phyloP scores from a whole-genome alignment of 306 rosid genomes.

The Prunus dulcis region DNA sequence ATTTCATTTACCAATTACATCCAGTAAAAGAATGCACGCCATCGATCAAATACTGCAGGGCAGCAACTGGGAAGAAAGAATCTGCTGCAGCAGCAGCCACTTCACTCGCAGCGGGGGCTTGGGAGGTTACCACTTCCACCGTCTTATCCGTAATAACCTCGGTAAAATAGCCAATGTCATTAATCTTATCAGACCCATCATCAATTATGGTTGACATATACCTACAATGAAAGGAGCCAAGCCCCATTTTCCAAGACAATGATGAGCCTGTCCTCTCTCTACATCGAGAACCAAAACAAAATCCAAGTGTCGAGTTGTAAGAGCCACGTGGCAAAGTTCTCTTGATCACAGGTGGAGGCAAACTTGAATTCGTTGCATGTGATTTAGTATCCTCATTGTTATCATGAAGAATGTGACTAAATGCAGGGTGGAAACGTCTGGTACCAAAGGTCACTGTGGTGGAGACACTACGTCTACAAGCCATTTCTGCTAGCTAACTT shows the following conservation, averaged over 20 bases:
- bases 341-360: conserved; percentile 8
- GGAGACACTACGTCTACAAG: conserved; percentile 69
- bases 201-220: conserved; percentile 61
- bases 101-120: conserved; percentile 51
- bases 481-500: conserved; percentile 44
- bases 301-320: conserved; percentile 36
- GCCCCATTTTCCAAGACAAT: conserved; percentile 7
- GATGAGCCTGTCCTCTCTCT: conserved; percentile 32
- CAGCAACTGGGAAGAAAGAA: conserved; percentile 63
- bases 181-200: conserved; percentile 52
- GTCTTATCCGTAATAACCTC: conserved; percentile 56
- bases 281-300: conserved; percentile 36
- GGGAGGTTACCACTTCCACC: conserved; percentile 51
- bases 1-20: conserved; percentile 54
- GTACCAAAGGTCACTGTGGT: conserved; percentile 46
- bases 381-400: conserved; percentile 37
- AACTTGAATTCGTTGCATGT: conserved; percentile 30
- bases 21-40: conserved; percentile 69
- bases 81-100: conserved; percentile 92
- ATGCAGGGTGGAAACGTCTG: conserved; percentile 55
- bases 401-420: conserved; percentile 44
- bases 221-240: conserved; percentile 54
- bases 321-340: conserved; percentile 6
- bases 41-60: conserved; percentile 70
- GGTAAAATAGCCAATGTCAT: conserved; percentile 50